Evolutionary conservation across 1,284 basidiomycete genomes (phyloP).

Genomic region (Ceratobasidium sp.): DNA sequence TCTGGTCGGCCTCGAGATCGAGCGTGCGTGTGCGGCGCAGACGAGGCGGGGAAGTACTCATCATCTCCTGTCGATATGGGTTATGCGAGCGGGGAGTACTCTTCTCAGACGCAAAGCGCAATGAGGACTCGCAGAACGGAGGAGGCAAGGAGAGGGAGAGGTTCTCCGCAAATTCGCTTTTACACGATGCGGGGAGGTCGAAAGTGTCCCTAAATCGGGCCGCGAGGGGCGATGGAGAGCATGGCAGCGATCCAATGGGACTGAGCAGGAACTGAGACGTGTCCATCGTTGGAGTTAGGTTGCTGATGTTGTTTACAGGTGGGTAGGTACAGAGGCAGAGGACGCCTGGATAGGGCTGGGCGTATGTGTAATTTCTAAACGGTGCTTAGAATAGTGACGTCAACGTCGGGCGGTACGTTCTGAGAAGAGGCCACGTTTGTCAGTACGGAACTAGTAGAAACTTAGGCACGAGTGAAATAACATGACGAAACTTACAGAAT

Average conservation of each 20-base stretch:
- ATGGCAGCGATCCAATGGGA: conserved; percentile 39
- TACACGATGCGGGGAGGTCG: conserved; percentile 35
- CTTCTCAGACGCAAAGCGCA: conserved; percentile 32
- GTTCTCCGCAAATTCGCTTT: conserved; percentile 41
- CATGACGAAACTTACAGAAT: conserved; percentile 14
- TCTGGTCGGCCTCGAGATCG: conserved; percentile 35
- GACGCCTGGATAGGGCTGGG: conserved; percentile 17
- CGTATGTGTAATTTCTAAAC: conserved; percentile 12
- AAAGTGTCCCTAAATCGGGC: conserved; percentile 39
- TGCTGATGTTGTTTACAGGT: not conserved
- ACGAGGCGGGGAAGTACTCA: conserved; percentile 34
- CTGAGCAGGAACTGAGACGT: conserved; percentile 42
- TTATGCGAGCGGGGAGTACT: conserved; percentile 17
- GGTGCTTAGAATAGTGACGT: conserved; percentile 14
- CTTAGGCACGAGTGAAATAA: conserved; percentile 4
- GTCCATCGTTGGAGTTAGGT: conserved; percentile 30
- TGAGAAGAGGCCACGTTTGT: conserved; percentile 3
- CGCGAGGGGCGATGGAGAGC: conserved; percentile 36
- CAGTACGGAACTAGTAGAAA: not conserved
- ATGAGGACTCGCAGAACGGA: conserved; percentile 34
- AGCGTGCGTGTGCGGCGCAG: conserved; percentile 35
- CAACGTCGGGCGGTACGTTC: not conserved
- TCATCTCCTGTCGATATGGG: conserved; percentile 30
- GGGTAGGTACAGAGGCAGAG: conserved; percentile 1
- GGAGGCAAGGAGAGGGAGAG: conserved; percentile 26